Percentiles rank a stretch among this genome's conserved stretches.
Evolutionary conservation across 2,329 filamentous ascomycete species (phyloP).

Genomic region (Cordyceps farinosa): DNA sequence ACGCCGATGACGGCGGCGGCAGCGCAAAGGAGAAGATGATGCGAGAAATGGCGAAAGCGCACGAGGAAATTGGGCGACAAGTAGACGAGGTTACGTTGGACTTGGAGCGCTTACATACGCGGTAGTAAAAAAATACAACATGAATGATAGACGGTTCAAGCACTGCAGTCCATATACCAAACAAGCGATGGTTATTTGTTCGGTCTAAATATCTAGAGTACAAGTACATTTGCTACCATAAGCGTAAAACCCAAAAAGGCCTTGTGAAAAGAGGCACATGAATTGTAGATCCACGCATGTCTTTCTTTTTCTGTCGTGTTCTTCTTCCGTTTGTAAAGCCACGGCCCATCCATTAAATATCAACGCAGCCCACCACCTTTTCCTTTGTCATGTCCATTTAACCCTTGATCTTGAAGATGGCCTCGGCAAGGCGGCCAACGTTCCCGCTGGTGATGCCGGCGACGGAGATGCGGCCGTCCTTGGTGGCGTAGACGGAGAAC

Average conservation of each 20-base stretch:
- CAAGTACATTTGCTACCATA: constrained; percentile 19
- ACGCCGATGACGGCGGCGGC: constrained; percentile 28
- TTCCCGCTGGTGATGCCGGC: constrained; percentile 79
- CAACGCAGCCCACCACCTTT: not conserved
- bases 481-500: constrained; percentile 96
- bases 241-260: constrained; percentile 11
- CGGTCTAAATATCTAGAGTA: constrained; percentile 18
- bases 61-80: constrained; percentile 47
- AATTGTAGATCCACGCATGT: not conserved
- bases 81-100: constrained; percentile 49
- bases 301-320: not conserved
- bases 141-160: not conserved
- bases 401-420: constrained; percentile 80
- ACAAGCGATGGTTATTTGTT: constrained; percentile 1
- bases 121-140: not conserved
- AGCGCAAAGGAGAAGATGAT: constrained; percentile 46
- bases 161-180: not conserved
- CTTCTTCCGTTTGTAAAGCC: not conserved
- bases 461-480: constrained; percentile 82
- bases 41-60: constrained; percentile 51
- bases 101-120: constrained; percentile 34
- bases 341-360: constrained; percentile 1
- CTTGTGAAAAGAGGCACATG: not conserved
- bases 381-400: constrained; percentile 32
- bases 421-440: constrained; percentile 74